phyloP scores from a whole-genome alignment of 805 yeast genomes.

The Lachancea sp. region DNA sequence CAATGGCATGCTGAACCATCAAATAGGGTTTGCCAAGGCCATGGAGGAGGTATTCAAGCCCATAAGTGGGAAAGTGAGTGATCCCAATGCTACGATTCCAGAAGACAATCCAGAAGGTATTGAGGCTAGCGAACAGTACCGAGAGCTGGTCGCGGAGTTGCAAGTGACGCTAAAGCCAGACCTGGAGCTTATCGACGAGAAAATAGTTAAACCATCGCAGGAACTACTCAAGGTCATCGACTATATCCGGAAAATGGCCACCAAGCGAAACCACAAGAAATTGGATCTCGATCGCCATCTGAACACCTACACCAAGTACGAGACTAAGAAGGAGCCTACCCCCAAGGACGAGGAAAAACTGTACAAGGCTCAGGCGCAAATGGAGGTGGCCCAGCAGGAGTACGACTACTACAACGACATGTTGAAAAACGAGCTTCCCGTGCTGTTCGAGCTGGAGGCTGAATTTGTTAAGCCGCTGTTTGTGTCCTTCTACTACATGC shows the following conservation, averaged over 20 bases:
- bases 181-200: slow-evolving; percentile 80
- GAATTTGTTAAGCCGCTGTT: slow-evolving; percentile 91
- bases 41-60: slow-evolving; percentile 96
- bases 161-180: slow-evolving; percentile 87
- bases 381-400: slow-evolving; percentile 89
- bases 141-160: slow-evolving; percentile 79
- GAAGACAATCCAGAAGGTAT: slow-evolving; percentile 98
- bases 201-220: slow-evolving; percentile 87
- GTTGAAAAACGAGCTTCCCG: slow-evolving; percentile 85
- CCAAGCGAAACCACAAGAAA: slow-evolving; percentile 92
- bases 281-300: slow-evolving; percentile 86
- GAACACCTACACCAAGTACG: slow-evolving; percentile 61
- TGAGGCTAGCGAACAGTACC: slow-evolving; percentile 85
- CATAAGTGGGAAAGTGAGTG: slow-evolving; percentile 84
- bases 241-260: slow-evolving; percentile 84
- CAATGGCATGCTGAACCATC: slow-evolving; percentile 88
- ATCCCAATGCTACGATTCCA: slow-evolving; percentile 76
- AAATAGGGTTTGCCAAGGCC: slow-evolving; percentile 90
- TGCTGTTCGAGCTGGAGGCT: slow-evolving; percentile 79
- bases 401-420: slow-evolving; percentile 92
- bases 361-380: slow-evolving; percentile 84
- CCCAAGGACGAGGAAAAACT: slow-evolving; percentile 87
- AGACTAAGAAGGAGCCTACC: slow-evolving; percentile 74
- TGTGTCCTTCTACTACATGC: slow-evolving; percentile 95
- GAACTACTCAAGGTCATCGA: slow-evolving; percentile 79